These are phyloP conservation scores for Moringa oleifera DNA, from an alignment of 345 rosid genomes.

Conservation along the genomic window DNA sequence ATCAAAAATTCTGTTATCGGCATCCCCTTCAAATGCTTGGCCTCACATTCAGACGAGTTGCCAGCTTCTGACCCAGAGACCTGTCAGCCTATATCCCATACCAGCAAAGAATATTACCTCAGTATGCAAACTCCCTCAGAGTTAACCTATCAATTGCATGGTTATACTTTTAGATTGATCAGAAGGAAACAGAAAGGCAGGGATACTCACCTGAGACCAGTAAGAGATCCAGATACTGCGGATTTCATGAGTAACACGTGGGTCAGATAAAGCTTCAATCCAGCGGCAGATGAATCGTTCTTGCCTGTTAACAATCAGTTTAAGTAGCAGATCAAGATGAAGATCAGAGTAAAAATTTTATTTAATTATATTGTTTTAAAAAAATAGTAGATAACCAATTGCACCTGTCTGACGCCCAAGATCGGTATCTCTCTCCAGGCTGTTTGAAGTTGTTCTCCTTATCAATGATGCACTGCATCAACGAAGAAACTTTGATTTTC, in stretches of 20 bases:
- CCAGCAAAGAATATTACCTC: too few relatives aligned
- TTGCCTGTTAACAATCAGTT: slow-evolving; percentile 45
- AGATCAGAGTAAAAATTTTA: too few relatives aligned
- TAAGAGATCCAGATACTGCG: slow-evolving; percentile 80
- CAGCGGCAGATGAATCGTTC: slow-evolving; percentile 67
- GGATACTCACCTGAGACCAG: slow-evolving; percentile 72
- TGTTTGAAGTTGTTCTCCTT: slow-evolving; percentile 94
- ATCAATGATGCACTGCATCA: slow-evolving; percentile 57
- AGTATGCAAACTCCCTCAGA: too few relatives aligned
- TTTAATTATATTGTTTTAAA: too few relatives aligned
- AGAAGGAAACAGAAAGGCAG: too few relatives aligned
- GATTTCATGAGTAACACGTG: slow-evolving; percentile 74
- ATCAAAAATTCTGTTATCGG: too few relatives aligned
- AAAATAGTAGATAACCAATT: too few relatives aligned
- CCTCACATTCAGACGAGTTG: slow-evolving; percentile 31
- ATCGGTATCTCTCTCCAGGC: slow-evolving; percentile 87
- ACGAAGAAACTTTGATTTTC: slow-evolving; percentile 1
- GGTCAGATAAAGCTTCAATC: slow-evolving; percentile 66
- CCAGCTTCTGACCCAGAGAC: slow-evolving; percentile 35
- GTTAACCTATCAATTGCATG: too few relatives aligned
- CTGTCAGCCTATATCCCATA: slow-evolving; percentile 25
- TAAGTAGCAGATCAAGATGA: not conserved
- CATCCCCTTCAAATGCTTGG: too few relatives aligned
- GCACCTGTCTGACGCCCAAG: slow-evolving; percentile 82
- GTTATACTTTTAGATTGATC: too few relatives aligned